A percentile compares a stretch with the other conserved stretches of the same genome.
These are phyloP conservation scores for Nakaseomyces delphensis DNA, from an alignment of 1,139 yeast genomes.

Conservation along the genomic window DNA sequence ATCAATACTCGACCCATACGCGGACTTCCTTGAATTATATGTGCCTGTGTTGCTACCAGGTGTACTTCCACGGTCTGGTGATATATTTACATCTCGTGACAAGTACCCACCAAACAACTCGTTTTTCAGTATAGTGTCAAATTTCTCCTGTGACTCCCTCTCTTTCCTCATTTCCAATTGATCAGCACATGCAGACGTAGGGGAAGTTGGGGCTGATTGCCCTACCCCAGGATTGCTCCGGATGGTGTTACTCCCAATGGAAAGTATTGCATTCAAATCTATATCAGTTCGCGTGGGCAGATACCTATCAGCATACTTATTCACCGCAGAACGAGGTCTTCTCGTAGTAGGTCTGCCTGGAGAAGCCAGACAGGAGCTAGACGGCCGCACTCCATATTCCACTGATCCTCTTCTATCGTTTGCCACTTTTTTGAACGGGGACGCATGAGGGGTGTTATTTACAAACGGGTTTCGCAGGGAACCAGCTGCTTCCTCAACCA, in stretches of 20 bases:
- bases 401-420: not conserved
- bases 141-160: conserved; percentile 80
- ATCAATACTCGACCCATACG: conserved; percentile 18
- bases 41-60: not conserved
- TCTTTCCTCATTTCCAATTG: conserved; percentile 62
- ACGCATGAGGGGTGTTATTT: conserved; percentile 28
- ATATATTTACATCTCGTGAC: conserved; percentile 17
- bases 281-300: conserved; percentile 82
- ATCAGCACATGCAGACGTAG: conserved; percentile 36
- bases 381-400: not conserved
- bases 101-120: conserved; percentile 87
- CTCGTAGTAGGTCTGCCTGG: conserved; percentile 27
- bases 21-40: not conserved
- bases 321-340: conserved; percentile 13
- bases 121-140: conserved; percentile 75
- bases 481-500: conserved; percentile 11
- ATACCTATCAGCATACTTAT: conserved; percentile 63
- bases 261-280: conserved; percentile 78
- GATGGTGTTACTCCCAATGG: conserved; percentile 39
- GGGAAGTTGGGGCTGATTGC: conserved; percentile 13
- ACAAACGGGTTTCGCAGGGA: conserved; percentile 25
- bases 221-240: conserved; percentile 27
- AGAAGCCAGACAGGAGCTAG: conserved; percentile 19
- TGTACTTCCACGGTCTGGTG: not conserved
- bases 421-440: conserved; percentile 19